Conservation (phyloP, 148 eudicot genomes). For the Rhododendron mucronatum region DNA sequence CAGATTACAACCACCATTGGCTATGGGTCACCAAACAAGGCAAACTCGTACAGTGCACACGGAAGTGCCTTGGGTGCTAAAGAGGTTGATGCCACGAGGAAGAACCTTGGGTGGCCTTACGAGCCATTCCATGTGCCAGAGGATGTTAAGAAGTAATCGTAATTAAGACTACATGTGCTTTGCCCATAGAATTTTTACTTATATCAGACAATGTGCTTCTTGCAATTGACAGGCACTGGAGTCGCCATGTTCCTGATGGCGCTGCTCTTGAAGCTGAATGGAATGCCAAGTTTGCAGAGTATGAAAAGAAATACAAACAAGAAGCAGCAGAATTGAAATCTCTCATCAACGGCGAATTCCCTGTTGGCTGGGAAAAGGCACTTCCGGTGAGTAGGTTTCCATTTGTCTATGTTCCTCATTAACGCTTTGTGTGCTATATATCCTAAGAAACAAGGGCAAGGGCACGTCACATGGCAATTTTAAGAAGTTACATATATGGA, state of each 20-base stretch:
- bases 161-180: neutral
- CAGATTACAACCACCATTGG: constrained; percentile 68
- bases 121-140: constrained; percentile 7
- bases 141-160: constrained; percentile 35
- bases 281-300: constrained; percentile 56
- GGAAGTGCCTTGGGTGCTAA: constrained; percentile 26
- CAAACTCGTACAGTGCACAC: constrained; percentile 65
- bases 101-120: constrained; percentile 50
- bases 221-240: constrained; percentile 53
- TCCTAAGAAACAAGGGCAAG: neutral
- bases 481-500: neutral
- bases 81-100: constrained; percentile 64
- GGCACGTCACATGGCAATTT: neutral
- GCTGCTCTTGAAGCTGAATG: constrained; percentile 63
- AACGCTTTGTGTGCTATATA: neutral
- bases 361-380: constrained; percentile 66
- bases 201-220: neutral
- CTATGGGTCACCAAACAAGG: constrained; percentile 70
- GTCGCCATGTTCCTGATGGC: constrained; percentile 53
- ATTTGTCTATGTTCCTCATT: neutral
- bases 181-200: neutral
- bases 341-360: constrained; percentile 48
- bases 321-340: constrained; percentile 53
- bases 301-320: constrained; percentile 51
- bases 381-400: constrained; percentile 45